Conservation (phyloP, 78 protist species). For the Speleostelium caveatum region DNA sequence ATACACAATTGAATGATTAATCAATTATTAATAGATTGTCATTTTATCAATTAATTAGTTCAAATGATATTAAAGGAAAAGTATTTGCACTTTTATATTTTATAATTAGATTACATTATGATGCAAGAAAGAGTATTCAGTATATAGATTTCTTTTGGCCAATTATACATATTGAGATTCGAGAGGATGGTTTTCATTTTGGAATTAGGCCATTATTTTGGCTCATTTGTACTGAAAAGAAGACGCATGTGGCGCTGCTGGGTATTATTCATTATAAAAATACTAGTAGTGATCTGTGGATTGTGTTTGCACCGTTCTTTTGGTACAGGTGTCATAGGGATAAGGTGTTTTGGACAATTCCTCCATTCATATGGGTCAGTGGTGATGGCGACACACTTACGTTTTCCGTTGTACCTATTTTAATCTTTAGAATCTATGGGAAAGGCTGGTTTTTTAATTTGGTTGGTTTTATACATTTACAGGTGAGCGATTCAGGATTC, state of each 20-base stretch:
- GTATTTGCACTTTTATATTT: constrained; percentile 61
- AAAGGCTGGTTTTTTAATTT: constrained; percentile 20
- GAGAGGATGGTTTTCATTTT: constrained; percentile 39
- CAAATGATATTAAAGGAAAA: constrained; percentile 25
- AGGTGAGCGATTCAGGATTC: not conserved
- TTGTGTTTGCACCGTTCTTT: constrained; percentile 39
- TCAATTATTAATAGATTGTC: not conserved
- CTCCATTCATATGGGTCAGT: constrained; percentile 32
- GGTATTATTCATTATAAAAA: constrained; percentile 47
- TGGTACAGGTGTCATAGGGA: constrained; percentile 53
- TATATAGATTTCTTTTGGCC: constrained; percentile 70
- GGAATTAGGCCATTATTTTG: constrained; percentile 70
- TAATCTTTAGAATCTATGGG: constrained; percentile 2
- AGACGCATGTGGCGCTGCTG: constrained; percentile 10
- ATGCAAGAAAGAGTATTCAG: constrained; percentile 17
- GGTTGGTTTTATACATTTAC: not conserved
- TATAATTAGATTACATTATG: constrained; percentile 52
- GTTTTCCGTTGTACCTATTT: not conserved
- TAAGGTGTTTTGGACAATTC: constrained; percentile 12
- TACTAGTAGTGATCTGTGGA: constrained; percentile 42
- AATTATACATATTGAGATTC: constrained; percentile 56
- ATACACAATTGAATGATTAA: not conserved
- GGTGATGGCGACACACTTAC: not conserved
- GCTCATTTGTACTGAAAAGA: constrained; percentile 16
- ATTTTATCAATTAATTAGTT: not conserved